phyloP scores from a whole-genome alignment of 305 asterid genomes.

The Stenogyne calaminthoides region DNA sequence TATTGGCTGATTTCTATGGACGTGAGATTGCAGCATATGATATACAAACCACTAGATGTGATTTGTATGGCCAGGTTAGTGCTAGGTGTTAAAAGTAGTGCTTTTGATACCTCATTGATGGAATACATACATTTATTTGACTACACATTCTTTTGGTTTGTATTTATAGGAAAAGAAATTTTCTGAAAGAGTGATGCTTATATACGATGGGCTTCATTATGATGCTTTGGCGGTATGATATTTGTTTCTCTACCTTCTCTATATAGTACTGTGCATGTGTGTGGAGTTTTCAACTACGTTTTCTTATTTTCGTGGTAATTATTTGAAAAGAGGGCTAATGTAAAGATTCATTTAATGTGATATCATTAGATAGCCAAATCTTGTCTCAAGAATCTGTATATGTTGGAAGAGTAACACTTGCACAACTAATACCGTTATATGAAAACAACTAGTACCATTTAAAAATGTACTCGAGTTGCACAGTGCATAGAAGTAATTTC shows the following conservation, averaged over 20 bases:
- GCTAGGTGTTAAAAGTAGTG: slow-evolving; percentile 12
- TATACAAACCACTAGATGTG: slow-evolving; percentile 93
- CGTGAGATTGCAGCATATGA: slow-evolving; percentile 97
- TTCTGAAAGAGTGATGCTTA: slow-evolving; percentile 88
- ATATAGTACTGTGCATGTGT: neutral
- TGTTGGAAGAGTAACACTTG: neutral
- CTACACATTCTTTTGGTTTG: slow-evolving; percentile 20
- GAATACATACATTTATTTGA: slow-evolving; percentile 20
- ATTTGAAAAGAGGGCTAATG: neutral
- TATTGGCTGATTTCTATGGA: slow-evolving; percentile 71
- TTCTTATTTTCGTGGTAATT: neutral
- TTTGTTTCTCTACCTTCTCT: slow-evolving; percentile 31
- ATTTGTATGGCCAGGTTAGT: slow-evolving; percentile 90
- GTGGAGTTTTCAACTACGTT: neutral
- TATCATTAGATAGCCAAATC: neutral
- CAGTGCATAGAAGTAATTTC: too few relatives aligned
- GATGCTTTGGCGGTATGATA: slow-evolving; percentile 89
- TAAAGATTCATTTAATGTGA: neutral
- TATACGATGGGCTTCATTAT: slow-evolving; percentile 95
- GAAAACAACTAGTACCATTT: too few relatives aligned
- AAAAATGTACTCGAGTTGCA: too few relatives aligned
- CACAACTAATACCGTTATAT: too few relatives aligned
- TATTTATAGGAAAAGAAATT: slow-evolving; percentile 62
- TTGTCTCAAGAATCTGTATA: slow-evolving; percentile 14
- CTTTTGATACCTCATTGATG: slow-evolving; percentile 3